phyloP scores from a whole-genome alignment of 1,284 basidiomycete genomes.

The Mycena citricolor region DNA sequence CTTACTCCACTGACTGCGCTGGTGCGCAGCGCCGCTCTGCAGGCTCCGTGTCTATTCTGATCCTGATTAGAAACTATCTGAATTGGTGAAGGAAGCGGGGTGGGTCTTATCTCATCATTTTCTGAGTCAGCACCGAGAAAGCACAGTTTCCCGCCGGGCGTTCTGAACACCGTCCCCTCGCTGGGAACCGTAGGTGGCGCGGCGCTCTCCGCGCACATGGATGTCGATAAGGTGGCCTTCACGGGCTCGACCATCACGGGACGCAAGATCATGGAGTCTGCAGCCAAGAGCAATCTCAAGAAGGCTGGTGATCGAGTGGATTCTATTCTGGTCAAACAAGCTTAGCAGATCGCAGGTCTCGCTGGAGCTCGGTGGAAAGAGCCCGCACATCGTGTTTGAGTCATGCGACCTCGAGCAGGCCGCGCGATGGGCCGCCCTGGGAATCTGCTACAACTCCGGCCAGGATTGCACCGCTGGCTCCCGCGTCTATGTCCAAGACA shows the following conservation, averaged over 20 bases:
- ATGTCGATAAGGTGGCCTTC: constrained; percentile 85
- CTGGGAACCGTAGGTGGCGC: constrained; percentile 82
- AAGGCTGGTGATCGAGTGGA: too few relatives aligned
- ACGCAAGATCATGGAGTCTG: constrained; percentile 87
- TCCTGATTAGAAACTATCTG: constrained; percentile 68
- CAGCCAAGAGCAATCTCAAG: constrained; percentile 92
- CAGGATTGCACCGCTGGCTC: constrained; percentile 91
- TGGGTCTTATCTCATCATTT: constrained; percentile 33
- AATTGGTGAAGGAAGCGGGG: constrained; percentile 80
- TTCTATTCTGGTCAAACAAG: too few relatives aligned
- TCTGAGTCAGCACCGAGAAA: too few relatives aligned
- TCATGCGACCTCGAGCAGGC: constrained; percentile 85
- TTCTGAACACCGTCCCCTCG: constrained; percentile 87
- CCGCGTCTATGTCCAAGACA: constrained; percentile 79
- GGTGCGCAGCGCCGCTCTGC: constrained; percentile 38
- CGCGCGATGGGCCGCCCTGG: constrained; percentile 82
- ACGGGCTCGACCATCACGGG: constrained; percentile 88
- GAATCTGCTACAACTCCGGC: constrained; percentile 81
- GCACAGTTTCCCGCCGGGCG: constrained; percentile 90
- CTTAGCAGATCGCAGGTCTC: too few relatives aligned
- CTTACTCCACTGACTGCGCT: constrained; percentile 88
- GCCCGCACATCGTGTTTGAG: constrained; percentile 85
- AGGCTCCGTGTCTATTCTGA: not conserved
- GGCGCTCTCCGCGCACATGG: constrained; percentile 73
- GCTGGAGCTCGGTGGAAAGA: constrained; percentile 94